These are phyloP conservation scores for Penicillium sp. DNA, from an alignment of 2,329 filamentous ascomycete genomes.

Conservation along the genomic window DNA sequence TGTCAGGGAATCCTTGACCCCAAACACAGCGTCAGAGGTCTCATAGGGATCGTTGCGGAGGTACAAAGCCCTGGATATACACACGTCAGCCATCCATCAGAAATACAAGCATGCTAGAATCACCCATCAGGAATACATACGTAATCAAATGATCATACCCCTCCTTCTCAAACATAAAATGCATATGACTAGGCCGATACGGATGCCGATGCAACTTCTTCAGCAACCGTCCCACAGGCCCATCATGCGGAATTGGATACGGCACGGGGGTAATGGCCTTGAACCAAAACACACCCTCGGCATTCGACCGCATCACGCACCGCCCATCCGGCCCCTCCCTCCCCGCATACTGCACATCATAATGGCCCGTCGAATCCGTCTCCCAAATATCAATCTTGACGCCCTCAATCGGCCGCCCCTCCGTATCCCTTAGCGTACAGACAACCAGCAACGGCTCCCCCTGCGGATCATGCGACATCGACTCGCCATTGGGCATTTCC, in stretches of 20 bases:
- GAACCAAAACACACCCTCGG: conserved; percentile 79
- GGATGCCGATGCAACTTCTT: conserved; percentile 69
- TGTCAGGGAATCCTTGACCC: conserved; percentile 79
- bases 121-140: conserved; percentile 50
- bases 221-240: conserved; percentile 75
- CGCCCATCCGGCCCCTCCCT: conserved; percentile 68
- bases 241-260: conserved; percentile 83
- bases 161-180: conserved; percentile 84
- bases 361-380: conserved; percentile 76
- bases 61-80: conserved; percentile 66
- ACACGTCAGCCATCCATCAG: background rate
- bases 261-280: conserved; percentile 80
- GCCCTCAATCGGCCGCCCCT: conserved; percentile 62
- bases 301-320: conserved; percentile 69
- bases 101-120: background rate
- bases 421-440: conserved; percentile 69
- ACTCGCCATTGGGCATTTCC: conserved; percentile 54
- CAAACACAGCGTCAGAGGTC: conserved; percentile 81
- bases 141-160: conserved; percentile 81
- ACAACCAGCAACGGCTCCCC: conserved; percentile 71
- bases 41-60: conserved; percentile 78
- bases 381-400: conserved; percentile 84
- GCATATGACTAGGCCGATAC: conserved; percentile 76
- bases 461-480: conserved; percentile 67
- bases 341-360: conserved; percentile 75